Evolutionary conservation across 352 stramenopile species (phyloP), one percentile per base, ranked within the genome.

Genomic region (Thalassiosira livingstoniorum): DNA sequence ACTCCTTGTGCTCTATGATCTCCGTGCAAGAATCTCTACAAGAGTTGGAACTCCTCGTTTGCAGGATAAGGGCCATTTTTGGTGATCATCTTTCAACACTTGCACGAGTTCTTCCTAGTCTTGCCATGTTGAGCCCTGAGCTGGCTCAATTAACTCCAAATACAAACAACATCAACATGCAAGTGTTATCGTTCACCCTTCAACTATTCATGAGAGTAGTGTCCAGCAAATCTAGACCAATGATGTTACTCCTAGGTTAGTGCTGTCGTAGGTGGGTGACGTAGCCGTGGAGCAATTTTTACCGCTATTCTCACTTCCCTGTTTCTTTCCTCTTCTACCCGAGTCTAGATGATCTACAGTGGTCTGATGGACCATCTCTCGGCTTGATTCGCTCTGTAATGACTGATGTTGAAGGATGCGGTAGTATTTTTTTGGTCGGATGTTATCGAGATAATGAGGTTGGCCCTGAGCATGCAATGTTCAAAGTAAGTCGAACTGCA

Each of bases 381-480:
- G 47, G 27, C 11, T 23, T 58, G 5, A 58, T 58, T 25, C 47
- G 27, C n/a, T 7, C 5, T 11, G 4, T 58, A 29, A 11, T 58
- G 4, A 29, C 47, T 29, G 47, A 58, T n/a, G 4, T 27, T 55
- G 27, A 15, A 15, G n/a, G n/a, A 4, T 4, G 21, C 4, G 21
- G 11, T 5, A 29, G 47, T n/a, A 23, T 58, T 29, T 58, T 58
- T n/a, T 58, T 58, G 4, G 47, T 58, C 27, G 47, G 47, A 29
- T 29, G 47, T n/a, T 58, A 58, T n/a, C 21, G 47, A 58, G 47
- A 58, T 27, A 58, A 58, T n/a, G 47, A 58, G 47, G 76, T 83
- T 51, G n/a, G 11, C 21, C 4, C 58, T 0, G 81, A 85, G 62
- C 81, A 88, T 51, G 39, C 65, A 27, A 65, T 83, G 58, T 75